Base-by-base conservation (phyloP, 2,329 filamentous ascomycete species). In the Aureobasidium melanogenum region DNA sequence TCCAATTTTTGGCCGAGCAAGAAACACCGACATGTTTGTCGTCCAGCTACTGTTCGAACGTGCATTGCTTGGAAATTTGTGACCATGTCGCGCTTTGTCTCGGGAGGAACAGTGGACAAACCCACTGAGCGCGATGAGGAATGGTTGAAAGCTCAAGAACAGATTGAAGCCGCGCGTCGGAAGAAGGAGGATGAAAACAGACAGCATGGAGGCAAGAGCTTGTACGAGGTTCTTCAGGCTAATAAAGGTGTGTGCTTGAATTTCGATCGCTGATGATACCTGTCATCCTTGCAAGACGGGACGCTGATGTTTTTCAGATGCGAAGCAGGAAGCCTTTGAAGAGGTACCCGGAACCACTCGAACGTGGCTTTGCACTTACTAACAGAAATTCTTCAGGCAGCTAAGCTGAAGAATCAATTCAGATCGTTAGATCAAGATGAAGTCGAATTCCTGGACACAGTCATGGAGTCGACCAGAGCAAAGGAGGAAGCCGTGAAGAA, bases 301-400 rank as follows among this genome's bases (percentile, higher is more conserved):
- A 19, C n/a, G n/a, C 56, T 59, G 44, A 59, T 15, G 10, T n/a
- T 9, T 66, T 50, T 62, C 65, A 88, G 88, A 86, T 65, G 88
- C 88, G 62, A 93, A 92, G 74, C 88, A 93, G 75, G 88, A 89
- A 22, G 88, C 86, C 9, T 91, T 91, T 72, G 89, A 91, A 72
- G 89, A 93, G 73, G 80, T 70, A 63, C 71, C 79, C 6, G 15
- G n/a, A 17, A 24, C 6, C 46, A 28, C 56, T n/a, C 46, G 24
- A 15, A 14, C 26, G 3, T 39, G 38, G 28, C 19, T n/a, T 5
- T 46, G 17, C 57, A 46, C 28, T 26, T 26, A 41, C 60, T 55
- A 34, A 55, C 38, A 8, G 22, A 17, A 19, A 4, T 19, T 50
- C 15, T 24, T 14, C 62, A 70, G 66, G 71, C 86, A 64, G 82